A percentile compares a stretch with the other conserved stretches of the same genome.
These are phyloP conservation scores for Fusarium avenaceum DNA, from an alignment of 2,329 filamentous ascomycete genomes.

Conservation along the genomic window DNA sequence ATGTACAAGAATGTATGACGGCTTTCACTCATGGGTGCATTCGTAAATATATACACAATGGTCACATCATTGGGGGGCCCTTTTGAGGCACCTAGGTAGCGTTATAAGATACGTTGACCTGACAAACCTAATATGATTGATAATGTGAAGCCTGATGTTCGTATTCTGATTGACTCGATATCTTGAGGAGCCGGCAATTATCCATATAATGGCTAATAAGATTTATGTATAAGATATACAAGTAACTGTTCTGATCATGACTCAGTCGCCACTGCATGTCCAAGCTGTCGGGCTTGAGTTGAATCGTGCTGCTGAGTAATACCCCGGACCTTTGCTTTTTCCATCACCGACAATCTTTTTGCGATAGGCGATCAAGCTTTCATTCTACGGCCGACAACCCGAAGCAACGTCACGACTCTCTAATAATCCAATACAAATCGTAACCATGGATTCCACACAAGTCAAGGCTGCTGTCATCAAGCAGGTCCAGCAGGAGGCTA, in stretches of 20 bases:
- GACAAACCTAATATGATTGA: not conserved
- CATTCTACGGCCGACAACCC: slow-evolving; percentile 23
- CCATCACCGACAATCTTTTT: slow-evolving; percentile 19
- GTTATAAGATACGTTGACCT: not conserved
- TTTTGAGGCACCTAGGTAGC: not conserved
- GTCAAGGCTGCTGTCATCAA: slow-evolving; percentile 74
- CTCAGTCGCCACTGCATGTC: not conserved
- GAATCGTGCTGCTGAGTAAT: slow-evolving; percentile 33
- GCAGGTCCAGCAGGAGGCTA: slow-evolving; percentile 74
- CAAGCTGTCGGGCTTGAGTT: not conserved
- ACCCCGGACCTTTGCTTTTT: slow-evolving; percentile 33
- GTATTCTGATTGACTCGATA: not conserved
- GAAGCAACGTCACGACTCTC: slow-evolving; percentile 37
- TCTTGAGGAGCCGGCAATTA: not conserved
- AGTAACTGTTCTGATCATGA: not conserved
- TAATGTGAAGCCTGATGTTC: not conserved
- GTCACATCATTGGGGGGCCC: slow-evolving; percentile 4
- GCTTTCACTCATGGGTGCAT: not conserved
- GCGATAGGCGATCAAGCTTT: slow-evolving; percentile 30
- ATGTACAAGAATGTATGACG: slow-evolving; percentile 15
- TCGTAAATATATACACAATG: slow-evolving; percentile 1
- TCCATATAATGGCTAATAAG: not conserved
- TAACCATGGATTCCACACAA: slow-evolving; percentile 68
- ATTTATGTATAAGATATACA: not conserved
- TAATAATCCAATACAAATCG: slow-evolving; percentile 34